phyloP scores from a whole-genome alignment of 208 protist species.

The Trypanosomatidae sp. region DNA sequence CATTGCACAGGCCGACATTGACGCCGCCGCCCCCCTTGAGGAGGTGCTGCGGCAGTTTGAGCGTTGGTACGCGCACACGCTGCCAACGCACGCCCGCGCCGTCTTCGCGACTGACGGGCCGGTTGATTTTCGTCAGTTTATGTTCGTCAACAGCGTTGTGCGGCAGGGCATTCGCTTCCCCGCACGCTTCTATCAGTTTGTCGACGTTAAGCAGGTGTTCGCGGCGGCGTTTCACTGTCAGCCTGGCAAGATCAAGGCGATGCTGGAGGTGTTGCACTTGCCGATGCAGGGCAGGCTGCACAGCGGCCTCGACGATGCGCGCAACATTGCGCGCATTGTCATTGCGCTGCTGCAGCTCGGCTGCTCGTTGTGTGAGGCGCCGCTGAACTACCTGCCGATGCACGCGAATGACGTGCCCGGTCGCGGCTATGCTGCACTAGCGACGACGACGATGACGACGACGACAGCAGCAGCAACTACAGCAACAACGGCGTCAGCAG shows the following conservation, averaged over 20 bases:
- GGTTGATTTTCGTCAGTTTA: constrained; percentile 74
- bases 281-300: constrained; percentile 72
- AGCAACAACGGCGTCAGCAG: no score
- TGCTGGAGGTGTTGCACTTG: constrained; percentile 70
- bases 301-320: constrained; percentile 76
- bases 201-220: constrained; percentile 81
- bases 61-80: constrained; percentile 54
- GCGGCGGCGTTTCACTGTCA: constrained; percentile 61
- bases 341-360: constrained; percentile 66
- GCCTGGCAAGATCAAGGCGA: constrained; percentile 74
- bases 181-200: constrained; percentile 68
- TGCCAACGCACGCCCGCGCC: constrained; percentile 30
- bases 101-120: constrained; percentile 77
- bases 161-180: constrained; percentile 75
- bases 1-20: constrained; percentile 85
- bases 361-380: constrained; percentile 59
- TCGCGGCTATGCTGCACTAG: background rate
- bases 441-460: background rate
- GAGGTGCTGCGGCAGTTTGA: constrained; percentile 75
- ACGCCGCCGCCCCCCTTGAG: constrained; percentile 47
- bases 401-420: background rate
- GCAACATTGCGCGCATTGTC: constrained; percentile 80
- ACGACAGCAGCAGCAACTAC: background rate
- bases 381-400: constrained; percentile 24
- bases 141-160: constrained; percentile 60